Conservation (phyloP, 2,329 filamentous ascomycete genomes). For the Arthrobotrys musiformis region DNA sequence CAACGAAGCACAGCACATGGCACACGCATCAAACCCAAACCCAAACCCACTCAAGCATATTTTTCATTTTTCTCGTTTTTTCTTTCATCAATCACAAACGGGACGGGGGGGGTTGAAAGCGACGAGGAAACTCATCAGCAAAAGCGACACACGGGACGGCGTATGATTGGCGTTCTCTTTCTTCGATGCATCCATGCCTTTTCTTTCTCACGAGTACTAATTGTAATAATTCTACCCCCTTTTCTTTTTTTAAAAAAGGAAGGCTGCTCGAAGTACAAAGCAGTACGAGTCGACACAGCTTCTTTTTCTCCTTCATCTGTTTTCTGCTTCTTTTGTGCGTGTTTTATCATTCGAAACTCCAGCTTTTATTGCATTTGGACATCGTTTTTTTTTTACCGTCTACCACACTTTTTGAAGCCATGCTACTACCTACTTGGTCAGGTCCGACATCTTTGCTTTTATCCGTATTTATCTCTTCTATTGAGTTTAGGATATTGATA, state of each 20-base stretch:
- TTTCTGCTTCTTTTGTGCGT: not conserved
- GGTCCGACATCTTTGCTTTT: too few species aligned
- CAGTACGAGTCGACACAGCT: not conserved
- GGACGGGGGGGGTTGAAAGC: not conserved
- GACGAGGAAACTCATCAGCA: not conserved
- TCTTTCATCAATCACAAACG: not conserved
- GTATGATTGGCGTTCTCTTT: constrained; percentile 37
- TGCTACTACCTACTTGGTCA: too few species aligned
- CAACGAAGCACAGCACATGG: constrained; percentile 9
- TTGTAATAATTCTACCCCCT: constrained; percentile 19
- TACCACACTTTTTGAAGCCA: too few species aligned
- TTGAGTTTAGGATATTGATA: too few species aligned
- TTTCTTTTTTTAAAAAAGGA: not conserved
- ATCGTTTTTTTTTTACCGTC: not conserved
- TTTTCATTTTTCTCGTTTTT: constrained; percentile 15
- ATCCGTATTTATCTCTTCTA: not conserved
- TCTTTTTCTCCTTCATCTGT: not conserved
- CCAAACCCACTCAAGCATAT: too few species aligned
- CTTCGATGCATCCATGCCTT: not conserved
- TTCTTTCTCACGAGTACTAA: constrained; percentile 11
- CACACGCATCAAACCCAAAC: not conserved
- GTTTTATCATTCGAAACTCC: not conserved
- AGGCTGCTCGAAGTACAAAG: not conserved
- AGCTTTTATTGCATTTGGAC: too few species aligned
- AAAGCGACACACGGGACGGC: constrained; percentile 16